phyloP scores from a whole-genome alignment of 768 basidiomycete species.

The Collybia nuda region DNA sequence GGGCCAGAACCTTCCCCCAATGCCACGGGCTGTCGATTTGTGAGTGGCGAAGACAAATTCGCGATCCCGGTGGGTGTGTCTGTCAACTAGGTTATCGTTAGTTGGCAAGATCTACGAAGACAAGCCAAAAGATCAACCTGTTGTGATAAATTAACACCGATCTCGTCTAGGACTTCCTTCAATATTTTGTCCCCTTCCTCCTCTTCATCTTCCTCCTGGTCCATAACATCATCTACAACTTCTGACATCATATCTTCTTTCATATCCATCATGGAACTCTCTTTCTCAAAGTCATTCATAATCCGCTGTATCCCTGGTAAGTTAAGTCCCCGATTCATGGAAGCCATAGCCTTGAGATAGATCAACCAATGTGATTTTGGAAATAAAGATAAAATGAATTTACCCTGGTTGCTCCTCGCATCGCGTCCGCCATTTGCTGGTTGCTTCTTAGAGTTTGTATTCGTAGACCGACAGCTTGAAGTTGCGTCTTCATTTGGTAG shows the following conservation, averaged over 20 bases:
- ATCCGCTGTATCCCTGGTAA: conserved; percentile 93
- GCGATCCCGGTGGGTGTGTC: conserved; percentile 81
- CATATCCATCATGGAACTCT: conserved; percentile 99
- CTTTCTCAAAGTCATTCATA: conserved; percentile 98
- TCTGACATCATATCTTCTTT: conserved; percentile 99
- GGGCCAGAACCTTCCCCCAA: conserved; percentile 64
- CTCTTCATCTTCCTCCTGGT: conserved; percentile 95
- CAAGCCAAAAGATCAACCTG: conserved; percentile 43
- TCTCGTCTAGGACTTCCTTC: conserved; percentile 95
- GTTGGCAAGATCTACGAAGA: conserved; percentile 5
- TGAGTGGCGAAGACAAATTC: conserved; percentile 54
- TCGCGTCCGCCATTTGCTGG: conserved; percentile 99
- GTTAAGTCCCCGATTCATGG: conserved; percentile 97
- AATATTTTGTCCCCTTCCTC: conserved; percentile 94
- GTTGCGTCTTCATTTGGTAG: conserved; percentile 97
- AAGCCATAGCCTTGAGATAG: conserved; percentile 81
- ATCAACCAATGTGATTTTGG: conserved; percentile 8
- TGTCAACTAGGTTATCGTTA: conserved; percentile 54
- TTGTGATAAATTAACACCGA: conserved; percentile 89
- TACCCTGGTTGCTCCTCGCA: conserved; percentile 96
- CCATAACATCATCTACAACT: conserved; percentile 88
- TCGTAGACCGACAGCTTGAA: conserved; percentile 92
- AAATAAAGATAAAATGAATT: conserved; percentile 25
- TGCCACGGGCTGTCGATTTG: conserved; percentile 78
- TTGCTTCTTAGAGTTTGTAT: conserved; percentile 97